A percentile compares a stretch with the other conserved stretches of the same genome.
phyloP scores from a whole-genome alignment of 2,329 filamentous ascomycete species.

The Tolypocladium capitatum region DNA sequence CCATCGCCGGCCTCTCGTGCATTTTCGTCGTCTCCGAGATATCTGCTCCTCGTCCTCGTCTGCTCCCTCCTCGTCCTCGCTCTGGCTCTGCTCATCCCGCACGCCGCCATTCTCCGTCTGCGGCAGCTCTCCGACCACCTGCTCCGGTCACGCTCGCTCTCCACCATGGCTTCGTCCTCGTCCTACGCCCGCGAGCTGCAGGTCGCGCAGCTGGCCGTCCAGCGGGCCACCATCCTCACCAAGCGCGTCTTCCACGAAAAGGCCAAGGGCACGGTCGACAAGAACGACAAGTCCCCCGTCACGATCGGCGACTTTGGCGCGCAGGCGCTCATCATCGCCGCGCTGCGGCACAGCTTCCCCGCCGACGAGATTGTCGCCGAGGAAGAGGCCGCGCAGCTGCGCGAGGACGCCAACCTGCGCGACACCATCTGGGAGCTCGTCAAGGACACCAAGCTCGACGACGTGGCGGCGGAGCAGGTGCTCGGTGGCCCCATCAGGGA shows the following conservation, averaged over 20 bases:
- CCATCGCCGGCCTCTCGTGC: background rate
- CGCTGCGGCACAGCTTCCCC: conserved; percentile 81
- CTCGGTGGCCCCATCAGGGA: conserved; percentile 55
- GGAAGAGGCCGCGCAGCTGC: conserved; percentile 76
- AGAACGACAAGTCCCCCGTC: conserved; percentile 91
- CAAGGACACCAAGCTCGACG: conserved; percentile 51
- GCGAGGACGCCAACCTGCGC: conserved; percentile 54
- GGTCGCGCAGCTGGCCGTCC: conserved; percentile 77
- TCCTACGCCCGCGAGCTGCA: conserved; percentile 65
- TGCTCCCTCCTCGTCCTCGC: conserved; percentile 11
- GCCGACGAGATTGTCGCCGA: conserved; percentile 85
- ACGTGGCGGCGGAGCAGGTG: conserved; percentile 43
- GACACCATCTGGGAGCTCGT: conserved; percentile 72
- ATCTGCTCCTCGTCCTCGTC: background rate
- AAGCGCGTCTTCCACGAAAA: conserved; percentile 57
- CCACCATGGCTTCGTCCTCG: conserved; percentile 19
- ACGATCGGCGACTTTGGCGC: conserved; percentile 97
- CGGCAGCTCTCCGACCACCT: conserved; percentile 4
- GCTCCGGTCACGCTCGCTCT: conserved; percentile 6
- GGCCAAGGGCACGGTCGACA: conserved; percentile 79
- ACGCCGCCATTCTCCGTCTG: conserved; percentile 14
- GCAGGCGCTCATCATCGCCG: conserved; percentile 88
- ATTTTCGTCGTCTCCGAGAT: background rate
- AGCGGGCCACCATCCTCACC: conserved; percentile 51
- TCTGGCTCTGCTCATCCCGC: conserved; percentile 14